Evolutionary conservation across 179 eudicot genomes (phyloP).

Genomic region (Actinidia polygama): DNA sequence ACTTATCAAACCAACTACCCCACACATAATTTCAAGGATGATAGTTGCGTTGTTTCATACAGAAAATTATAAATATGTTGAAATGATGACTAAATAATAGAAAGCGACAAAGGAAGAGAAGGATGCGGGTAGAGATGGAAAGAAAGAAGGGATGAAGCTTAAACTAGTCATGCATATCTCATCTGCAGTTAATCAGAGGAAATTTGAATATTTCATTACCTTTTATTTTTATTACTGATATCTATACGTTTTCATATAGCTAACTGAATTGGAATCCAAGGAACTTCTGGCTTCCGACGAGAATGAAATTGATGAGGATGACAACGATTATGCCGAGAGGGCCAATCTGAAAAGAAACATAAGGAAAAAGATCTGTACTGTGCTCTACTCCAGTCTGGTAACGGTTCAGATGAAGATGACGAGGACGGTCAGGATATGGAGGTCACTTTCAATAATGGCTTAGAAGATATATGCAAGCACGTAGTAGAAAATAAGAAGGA

Average conservation of each 20-base stretch:
- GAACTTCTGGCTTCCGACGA: constrained; percentile 90
- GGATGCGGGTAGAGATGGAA: too few species aligned
- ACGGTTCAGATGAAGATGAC: constrained; percentile 61
- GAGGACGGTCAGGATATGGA: constrained; percentile 89
- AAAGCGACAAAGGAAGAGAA: too few species aligned
- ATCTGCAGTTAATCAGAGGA: too few species aligned
- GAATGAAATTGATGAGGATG: constrained; percentile 66
- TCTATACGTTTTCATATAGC: constrained; percentile 38
- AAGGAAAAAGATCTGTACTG: constrained; percentile 65
- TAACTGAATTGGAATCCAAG: constrained; percentile 71
- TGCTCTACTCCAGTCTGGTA: constrained; percentile 73
- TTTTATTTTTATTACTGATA: not conserved
- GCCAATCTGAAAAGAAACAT: constrained; percentile 39
- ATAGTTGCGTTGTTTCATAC: too few species aligned
- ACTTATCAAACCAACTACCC: too few species aligned
- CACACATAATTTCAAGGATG: too few species aligned
- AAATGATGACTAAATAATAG: too few species aligned
- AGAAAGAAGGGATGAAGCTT: too few species aligned
- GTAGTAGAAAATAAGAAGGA: constrained; percentile 89
- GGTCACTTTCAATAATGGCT: constrained; percentile 90
- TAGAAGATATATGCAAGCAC: constrained; percentile 85
- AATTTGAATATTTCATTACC: too few species aligned
- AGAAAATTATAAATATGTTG: too few species aligned
- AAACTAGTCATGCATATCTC: too few species aligned
- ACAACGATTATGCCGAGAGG: constrained; percentile 33